These are phyloP conservation scores for Hericium erinaceus DNA, from an alignment of 768 basidiomycete species.

Conservation along the genomic window DNA sequence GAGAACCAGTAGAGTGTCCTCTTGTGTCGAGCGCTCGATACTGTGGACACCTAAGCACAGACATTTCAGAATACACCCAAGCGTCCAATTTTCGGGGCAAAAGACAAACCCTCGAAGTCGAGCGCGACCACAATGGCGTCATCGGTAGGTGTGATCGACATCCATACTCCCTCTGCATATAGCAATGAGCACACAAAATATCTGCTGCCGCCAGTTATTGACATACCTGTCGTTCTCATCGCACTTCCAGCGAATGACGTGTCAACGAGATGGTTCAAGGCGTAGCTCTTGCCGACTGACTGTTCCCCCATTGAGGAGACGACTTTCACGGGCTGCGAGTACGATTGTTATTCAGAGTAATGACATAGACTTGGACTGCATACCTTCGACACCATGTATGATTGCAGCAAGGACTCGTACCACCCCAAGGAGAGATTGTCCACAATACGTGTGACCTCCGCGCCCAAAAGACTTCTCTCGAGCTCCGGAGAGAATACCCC, in stretches of 20 bases:
- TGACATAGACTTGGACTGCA: constrained; percentile 24
- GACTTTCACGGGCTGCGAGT: constrained; percentile 40
- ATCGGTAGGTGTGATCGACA: constrained; percentile 54
- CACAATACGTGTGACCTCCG: constrained; percentile 48
- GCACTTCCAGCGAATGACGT: constrained; percentile 59
- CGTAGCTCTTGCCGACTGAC: constrained; percentile 54
- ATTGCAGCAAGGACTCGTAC: constrained; percentile 57
- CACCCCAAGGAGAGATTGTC: constrained; percentile 50
- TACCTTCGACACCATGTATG: constrained; percentile 51
- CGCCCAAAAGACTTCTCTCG: constrained; percentile 47
- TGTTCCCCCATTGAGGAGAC: constrained; percentile 67
- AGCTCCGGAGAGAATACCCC: constrained; percentile 40
- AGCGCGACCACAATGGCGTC: constrained; percentile 46
- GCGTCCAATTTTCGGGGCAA: neutral
- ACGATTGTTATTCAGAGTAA: constrained; percentile 36
- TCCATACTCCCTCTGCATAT: constrained; percentile 49
- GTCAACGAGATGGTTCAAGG: constrained; percentile 52
- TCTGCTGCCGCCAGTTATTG: no score
- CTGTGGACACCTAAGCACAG: constrained; percentile 42
- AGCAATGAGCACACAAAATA: no score
- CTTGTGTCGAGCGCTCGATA: constrained; percentile 54
- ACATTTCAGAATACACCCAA: neutral
- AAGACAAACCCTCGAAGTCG: constrained; percentile 49
- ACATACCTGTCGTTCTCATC: constrained; percentile 46
- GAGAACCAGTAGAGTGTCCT: constrained; percentile 52